Conservation (phyloP, 192 early-diverging fungal species). For the Obelidium mucronatum region DNA sequence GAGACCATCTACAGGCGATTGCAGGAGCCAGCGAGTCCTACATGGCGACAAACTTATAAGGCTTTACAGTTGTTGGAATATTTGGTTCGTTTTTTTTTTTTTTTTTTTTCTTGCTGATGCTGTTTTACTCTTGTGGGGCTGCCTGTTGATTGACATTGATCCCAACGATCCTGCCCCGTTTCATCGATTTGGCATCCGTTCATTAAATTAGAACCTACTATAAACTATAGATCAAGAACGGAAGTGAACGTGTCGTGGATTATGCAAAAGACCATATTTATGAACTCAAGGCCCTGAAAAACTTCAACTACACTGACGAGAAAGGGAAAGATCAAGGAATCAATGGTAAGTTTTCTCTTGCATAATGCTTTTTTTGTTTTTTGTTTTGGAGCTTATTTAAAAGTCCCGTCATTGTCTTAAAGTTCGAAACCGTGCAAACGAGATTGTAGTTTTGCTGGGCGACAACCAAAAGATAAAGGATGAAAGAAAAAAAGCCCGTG, state of each 20-base stretch:
- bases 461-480: conserved; percentile 79
- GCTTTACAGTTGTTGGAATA: conserved; percentile 93
- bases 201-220: not conserved
- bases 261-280: conserved; percentile 84
- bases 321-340: conserved; percentile 98
- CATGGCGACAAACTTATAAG: conserved; percentile 98
- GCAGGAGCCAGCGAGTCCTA: conserved; percentile 79
- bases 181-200: no score
- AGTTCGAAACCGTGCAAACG: conserved; percentile 90
- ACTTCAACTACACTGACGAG: conserved; percentile 90
- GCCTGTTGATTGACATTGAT: no score
- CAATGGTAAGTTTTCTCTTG: conserved; percentile 70
- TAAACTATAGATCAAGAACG: conserved; percentile 90
- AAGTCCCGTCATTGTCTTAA: not conserved
- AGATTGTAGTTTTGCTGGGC: conserved; percentile 83
- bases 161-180: no score
- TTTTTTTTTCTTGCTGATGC: no score
- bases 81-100: conserved; percentile 44
- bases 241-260: conserved; percentile 91
- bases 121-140: no score
- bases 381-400: no score
- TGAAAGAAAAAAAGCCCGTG: conserved; percentile 89
- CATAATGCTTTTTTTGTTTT: not conserved
- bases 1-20: conserved; percentile 87
- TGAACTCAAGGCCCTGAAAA: conserved; percentile 86